Percentiles rank a stretch among this genome's conserved stretches.
Evolutionary conservation across 768 basidiomycete genomes (phyloP).

Genomic region (Collybiopsis luxurians): DNA sequence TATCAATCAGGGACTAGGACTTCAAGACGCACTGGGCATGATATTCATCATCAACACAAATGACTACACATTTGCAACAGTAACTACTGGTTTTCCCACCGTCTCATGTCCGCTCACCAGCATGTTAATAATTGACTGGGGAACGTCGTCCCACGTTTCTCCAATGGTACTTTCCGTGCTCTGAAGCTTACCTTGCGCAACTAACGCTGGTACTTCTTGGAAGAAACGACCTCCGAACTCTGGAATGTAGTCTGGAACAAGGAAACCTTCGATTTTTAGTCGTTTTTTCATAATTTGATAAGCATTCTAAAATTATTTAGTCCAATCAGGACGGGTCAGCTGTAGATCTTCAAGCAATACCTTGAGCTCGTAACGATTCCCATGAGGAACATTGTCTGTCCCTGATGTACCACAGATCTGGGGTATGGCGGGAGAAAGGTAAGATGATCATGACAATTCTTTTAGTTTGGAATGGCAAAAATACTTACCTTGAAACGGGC

Average conservation of each 20-base stretch:
- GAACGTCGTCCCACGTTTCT: constrained; percentile 28
- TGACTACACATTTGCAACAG: constrained; percentile 15
- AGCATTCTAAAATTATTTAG: constrained; percentile 15
- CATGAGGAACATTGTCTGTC: not conserved
- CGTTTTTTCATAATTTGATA: constrained; percentile 22
- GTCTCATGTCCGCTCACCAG: constrained; percentile 30
- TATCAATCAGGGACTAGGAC: too few species aligned
- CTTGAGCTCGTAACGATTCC: not conserved
- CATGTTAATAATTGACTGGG: constrained; percentile 30
- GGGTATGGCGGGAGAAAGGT: not conserved
- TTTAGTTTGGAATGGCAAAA: too few species aligned
- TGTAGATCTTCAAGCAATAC: too few species aligned
- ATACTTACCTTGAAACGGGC: not conserved
- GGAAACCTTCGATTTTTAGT: constrained; percentile 27
- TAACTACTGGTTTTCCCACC: constrained; percentile 33
- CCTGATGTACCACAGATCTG: not conserved
- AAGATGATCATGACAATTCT: not conserved
- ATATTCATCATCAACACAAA: too few species aligned
- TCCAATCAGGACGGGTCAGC: not conserved
- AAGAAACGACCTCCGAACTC: constrained; percentile 28
- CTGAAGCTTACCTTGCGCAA: constrained; percentile 26
- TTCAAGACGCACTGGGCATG: too few species aligned
- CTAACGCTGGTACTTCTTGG: constrained; percentile 20
- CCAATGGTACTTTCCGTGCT: constrained; percentile 27
- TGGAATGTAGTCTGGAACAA: constrained; percentile 18